Conservation (phyloP, 2,329 filamentous ascomycete species). For the Aspergillus caelatus region DNA sequence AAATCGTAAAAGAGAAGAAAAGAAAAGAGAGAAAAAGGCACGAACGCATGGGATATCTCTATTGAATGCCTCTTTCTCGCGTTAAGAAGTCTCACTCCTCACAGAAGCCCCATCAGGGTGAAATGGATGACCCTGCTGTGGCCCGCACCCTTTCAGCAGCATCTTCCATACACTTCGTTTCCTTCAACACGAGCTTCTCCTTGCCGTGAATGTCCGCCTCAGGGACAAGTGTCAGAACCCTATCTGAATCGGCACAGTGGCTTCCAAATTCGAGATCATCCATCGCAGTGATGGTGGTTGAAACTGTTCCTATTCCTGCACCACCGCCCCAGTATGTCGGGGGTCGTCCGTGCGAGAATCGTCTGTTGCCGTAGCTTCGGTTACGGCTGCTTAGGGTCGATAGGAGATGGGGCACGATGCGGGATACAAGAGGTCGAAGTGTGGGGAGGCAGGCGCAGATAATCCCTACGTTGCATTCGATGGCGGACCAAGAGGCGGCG, state of each 20-base stretch:
- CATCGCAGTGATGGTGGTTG: slow-evolving; percentile 30
- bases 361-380: slow-evolving; percentile 17
- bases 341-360: slow-evolving; percentile 18
- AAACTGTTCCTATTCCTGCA: slow-evolving; percentile 19
- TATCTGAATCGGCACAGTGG: slow-evolving; percentile 24
- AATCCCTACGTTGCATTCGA: slow-evolving; percentile 46
- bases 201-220: slow-evolving; percentile 14
- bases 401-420: slow-evolving; percentile 33
- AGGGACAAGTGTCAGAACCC: slow-evolving; percentile 25
- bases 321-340: slow-evolving; percentile 31
- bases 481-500: slow-evolving; percentile 41
- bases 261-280: slow-evolving; percentile 33
- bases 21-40: background rate
- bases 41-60: slow-evolving; percentile 4
- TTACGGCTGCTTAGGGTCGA: slow-evolving; percentile 28
- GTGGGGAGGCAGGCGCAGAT: slow-evolving; percentile 47
- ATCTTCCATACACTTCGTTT: slow-evolving; percentile 18
- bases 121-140: slow-evolving; percentile 4
- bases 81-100: too few species aligned
- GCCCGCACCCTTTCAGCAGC: background rate
- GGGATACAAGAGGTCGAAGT: slow-evolving; percentile 38
- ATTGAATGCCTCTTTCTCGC: background rate
- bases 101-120: slow-evolving; percentile 1
- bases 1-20: background rate
- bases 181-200: slow-evolving; percentile 18